Evolutionary conservation across 371 early-diverging fungal species (phyloP).

Genomic region (Haplosporangium sp.): DNA sequence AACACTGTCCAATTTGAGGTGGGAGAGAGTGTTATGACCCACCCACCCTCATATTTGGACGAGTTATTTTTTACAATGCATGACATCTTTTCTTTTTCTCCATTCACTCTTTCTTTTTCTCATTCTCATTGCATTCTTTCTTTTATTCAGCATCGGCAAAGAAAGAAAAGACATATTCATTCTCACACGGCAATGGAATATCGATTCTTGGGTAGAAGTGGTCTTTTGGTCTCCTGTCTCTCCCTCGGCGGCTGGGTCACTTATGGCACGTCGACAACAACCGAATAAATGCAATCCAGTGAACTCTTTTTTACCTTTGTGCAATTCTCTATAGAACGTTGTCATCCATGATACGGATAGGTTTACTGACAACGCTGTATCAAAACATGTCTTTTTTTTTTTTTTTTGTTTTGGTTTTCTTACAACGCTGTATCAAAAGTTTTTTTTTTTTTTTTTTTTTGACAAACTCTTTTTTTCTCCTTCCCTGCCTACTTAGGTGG

Average conservation of each 20-base stretch:
- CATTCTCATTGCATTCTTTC: neutral
- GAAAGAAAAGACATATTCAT: neutral
- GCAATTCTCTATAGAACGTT: too few species aligned
- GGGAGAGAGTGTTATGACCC: too few species aligned
- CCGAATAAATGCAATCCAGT: too few species aligned
- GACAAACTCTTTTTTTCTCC: neutral
- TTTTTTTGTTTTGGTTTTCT: neutral
- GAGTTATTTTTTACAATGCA: too few species aligned
- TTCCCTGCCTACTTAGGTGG: slow-evolving; percentile 53
- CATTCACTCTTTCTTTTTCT: neutral
- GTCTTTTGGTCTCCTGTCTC: slow-evolving; percentile 76
- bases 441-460: neutral
- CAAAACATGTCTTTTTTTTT: neutral
- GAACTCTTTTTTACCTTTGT: neutral
- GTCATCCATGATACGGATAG: too few species aligned
- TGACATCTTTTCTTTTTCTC: too few species aligned
- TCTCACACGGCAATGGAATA: slow-evolving; percentile 71
- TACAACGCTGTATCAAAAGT: neutral
- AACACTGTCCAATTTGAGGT: too few species aligned
- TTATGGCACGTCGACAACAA: slow-evolving; percentile 73
- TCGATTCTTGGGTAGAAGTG: slow-evolving; percentile 80
- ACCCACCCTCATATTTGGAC: too few species aligned
- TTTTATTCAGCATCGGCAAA: neutral
- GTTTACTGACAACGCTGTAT: too few species aligned
- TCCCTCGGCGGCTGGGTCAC: slow-evolving; percentile 70